These are phyloP conservation scores for Monosporascus sp. DNA, from an alignment of 2,329 filamentous ascomycete species.

Conservation along the genomic window DNA sequence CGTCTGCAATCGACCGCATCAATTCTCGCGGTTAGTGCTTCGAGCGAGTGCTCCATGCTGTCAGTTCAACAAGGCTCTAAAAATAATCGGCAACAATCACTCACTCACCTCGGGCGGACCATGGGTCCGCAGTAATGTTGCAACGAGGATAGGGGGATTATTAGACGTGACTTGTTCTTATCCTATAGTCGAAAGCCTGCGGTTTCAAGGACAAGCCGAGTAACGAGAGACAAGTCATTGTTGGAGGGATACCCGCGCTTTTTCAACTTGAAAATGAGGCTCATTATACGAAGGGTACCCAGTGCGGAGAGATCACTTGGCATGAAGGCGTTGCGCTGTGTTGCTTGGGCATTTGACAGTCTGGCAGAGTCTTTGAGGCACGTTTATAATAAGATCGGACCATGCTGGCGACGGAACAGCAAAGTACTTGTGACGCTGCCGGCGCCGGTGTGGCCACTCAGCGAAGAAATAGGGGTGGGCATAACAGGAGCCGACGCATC, in stretches of 20 bases:
- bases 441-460: too few relatives aligned
- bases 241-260: too few relatives aligned
- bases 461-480: neutral
- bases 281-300: neutral
- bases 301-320: neutral
- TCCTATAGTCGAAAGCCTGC: neutral
- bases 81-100: neutral
- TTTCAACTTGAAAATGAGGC: neutral
- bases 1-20: too few relatives aligned
- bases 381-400: neutral
- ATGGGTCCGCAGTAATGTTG: neutral
- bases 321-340: neutral
- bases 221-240: neutral
- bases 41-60: neutral
- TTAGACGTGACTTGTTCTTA: neutral
- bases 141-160: neutral
- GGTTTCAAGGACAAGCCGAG: too few relatives aligned
- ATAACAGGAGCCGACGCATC: neutral
- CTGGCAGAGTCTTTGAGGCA: neutral
- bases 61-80: neutral
- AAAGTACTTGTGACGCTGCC: neutral
- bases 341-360: neutral
- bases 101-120: neutral
- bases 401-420: neutral
- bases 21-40: too few relatives aligned